A percentile compares a stretch with the other conserved stretches of the same genome.
Evolutionary conservation across 768 basidiomycete genomes (phyloP).

Genomic region (Pholiota molesta): DNA sequence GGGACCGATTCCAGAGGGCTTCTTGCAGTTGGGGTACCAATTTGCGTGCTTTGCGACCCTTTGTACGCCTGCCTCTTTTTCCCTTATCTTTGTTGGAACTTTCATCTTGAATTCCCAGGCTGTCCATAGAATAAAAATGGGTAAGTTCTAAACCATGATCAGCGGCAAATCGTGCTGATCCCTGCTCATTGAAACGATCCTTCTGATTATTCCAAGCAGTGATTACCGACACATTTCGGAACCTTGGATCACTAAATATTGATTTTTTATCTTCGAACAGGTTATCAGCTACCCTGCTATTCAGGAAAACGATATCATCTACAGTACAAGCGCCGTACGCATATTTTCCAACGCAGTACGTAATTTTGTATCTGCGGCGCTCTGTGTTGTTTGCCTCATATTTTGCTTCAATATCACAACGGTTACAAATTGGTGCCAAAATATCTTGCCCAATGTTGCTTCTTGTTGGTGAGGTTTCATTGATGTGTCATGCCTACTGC

Average conservation of each 20-base stretch:
- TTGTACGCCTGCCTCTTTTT: too few relatives aligned
- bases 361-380: conserved; percentile 24
- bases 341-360: conserved; percentile 21
- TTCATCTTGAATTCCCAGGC: background rate
- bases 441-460: conserved; percentile 1
- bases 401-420: conserved; percentile 38
- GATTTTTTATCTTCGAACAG: conserved; percentile 10
- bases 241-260: conserved; percentile 10
- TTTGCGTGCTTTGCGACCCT: too few relatives aligned
- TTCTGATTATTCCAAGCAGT: conserved; percentile 29
- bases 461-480: conserved; percentile 19
- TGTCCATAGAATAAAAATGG: conserved; percentile 4
- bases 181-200: conserved; percentile 31
- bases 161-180: background rate
- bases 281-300: conserved; percentile 19
- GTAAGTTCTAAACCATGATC: background rate
- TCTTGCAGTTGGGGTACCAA: too few relatives aligned
- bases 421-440: conserved; percentile 38
- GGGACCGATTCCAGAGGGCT: too few relatives aligned
- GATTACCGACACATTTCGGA: conserved; percentile 36
- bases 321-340: conserved; percentile 33
- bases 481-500: background rate
- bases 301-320: conserved; percentile 33
- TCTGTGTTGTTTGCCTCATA: conserved; percentile 31
- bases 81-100: background rate